Evolutionary conservation across 1,284 basidiomycete genomes (phyloP).

Genomic region (Ganoderma leucocontextum): DNA sequence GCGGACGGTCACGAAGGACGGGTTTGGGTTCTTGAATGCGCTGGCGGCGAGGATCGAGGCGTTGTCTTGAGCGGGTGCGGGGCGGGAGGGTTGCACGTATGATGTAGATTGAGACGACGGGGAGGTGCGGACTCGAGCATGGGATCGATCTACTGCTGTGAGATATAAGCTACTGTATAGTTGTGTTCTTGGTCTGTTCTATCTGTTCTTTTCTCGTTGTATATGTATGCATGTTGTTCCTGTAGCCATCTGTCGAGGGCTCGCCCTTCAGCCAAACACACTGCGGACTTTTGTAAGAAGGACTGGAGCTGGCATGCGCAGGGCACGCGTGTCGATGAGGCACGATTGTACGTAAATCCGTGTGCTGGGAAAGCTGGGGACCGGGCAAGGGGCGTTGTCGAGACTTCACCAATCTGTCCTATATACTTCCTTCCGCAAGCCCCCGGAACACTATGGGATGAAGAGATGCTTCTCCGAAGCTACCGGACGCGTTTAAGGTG

Average conservation of each 20-base stretch:
- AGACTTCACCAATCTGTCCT: not conserved
- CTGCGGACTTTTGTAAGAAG: not conserved
- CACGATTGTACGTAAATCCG: not conserved
- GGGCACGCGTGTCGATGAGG: not conserved
- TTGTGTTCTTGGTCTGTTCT: constrained; percentile 20
- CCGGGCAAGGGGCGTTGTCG: not conserved
- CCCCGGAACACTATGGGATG: not conserved
- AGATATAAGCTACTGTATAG: constrained; percentile 30
- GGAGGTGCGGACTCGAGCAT: constrained; percentile 10
- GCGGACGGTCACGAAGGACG: constrained; percentile 78
- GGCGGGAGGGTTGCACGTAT: not conserved
- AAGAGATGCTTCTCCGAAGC: constrained; percentile 3
- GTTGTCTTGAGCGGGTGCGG: constrained; percentile 23
- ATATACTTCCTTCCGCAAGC: not conserved
- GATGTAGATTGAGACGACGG: not conserved
- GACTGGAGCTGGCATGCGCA: not conserved
- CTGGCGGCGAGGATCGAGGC: constrained; percentile 58
- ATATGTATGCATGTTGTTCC: not conserved
- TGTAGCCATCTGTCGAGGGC: not conserved
- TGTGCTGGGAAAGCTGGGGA: constrained; percentile 2
- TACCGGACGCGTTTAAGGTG: not conserved
- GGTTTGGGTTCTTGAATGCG: constrained; percentile 72
- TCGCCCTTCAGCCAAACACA: not conserved
- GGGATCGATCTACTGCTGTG: constrained; percentile 28
- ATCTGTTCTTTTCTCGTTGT: constrained; percentile 4